Conservation (phyloP, 768 basidiomycete genomes). For the Tylopilus sp. region DNA sequence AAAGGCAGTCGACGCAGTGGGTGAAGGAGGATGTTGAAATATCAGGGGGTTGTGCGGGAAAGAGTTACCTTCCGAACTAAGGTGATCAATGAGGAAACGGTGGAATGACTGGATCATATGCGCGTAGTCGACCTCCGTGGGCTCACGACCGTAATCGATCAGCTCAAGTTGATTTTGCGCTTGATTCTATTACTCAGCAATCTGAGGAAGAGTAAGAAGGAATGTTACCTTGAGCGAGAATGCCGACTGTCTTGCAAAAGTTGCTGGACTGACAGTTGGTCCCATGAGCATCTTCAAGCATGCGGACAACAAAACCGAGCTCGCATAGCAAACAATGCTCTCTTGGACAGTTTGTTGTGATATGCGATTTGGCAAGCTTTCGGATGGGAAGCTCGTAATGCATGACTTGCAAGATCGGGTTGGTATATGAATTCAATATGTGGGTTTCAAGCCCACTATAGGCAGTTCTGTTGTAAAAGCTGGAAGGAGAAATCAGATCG, state of each 20-base stretch:
- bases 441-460: conserved; percentile 95
- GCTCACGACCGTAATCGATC: conserved; percentile 82
- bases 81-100: conserved; percentile 85
- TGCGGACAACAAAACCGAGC: conserved; percentile 88
- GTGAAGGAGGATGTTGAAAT: conserved; percentile 27
- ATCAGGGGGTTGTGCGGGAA: conserved; percentile 61
- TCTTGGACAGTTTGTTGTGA: conserved; percentile 78
- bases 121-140: conserved; percentile 70
- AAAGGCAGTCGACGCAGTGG: conserved; percentile 5
- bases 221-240: conserved; percentile 74
- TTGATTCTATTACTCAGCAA: conserved; percentile 22
- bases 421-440: conserved; percentile 96
- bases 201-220: too few relatives aligned
- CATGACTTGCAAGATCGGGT: conserved; percentile 84
- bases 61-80: conserved; percentile 69
- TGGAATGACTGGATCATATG: conserved; percentile 94
- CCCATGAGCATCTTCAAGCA: conserved; percentile 93
- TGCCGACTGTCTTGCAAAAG: conserved; percentile 91
- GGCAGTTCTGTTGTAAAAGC: conserved; percentile 90
- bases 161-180: conserved; percentile 80
- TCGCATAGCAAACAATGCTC: conserved; percentile 96
- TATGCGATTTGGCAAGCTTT: conserved; percentile 84
- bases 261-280: conserved; percentile 96
- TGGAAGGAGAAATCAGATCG: conserved; percentile 26
- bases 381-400: conserved; percentile 81